Evolutionary conservation across 345 rosid species (phyloP).

Genomic region (Rubroshorea leprosula): DNA sequence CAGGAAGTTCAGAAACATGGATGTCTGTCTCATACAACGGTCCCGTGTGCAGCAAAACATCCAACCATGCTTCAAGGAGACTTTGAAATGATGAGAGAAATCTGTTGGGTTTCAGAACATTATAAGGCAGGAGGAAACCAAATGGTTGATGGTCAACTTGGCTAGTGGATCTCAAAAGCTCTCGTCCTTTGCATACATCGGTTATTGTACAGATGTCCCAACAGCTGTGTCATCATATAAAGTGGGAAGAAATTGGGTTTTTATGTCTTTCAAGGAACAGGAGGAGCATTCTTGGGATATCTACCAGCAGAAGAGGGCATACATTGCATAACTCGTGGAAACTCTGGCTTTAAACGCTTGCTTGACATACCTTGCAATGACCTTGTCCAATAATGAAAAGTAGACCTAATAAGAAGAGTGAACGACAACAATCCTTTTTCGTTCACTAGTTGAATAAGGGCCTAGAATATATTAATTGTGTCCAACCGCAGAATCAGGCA

Average conservation of each 20-base stretch:
- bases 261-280: conserved; percentile 36
- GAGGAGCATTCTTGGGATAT: conserved; percentile 45
- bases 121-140: neutral
- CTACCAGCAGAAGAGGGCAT: conserved; percentile 79
- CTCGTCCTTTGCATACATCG: too few relatives aligned
- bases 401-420: conserved; percentile 3
- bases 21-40: too few relatives aligned
- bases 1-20: too few relatives aligned
- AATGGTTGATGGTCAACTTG: neutral
- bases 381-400: conserved; percentile 29
- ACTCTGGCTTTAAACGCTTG: conserved; percentile 73
- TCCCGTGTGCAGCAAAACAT: too few relatives aligned
- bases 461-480: too few relatives aligned
- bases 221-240: neutral
- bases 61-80: too few relatives aligned
- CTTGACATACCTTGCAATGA: conserved; percentile 52
- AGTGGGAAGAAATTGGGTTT: neutral
- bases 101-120: neutral
- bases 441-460: too few relatives aligned
- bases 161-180: neutral
- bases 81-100: neutral
- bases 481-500: too few relatives aligned
- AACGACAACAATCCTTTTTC: neutral
- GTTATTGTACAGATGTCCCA: neutral
- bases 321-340: conserved; percentile 55